Base-by-base conservation (phyloP, 495 filamentous ascomycete species). In the Viridothelium virens region DNA sequence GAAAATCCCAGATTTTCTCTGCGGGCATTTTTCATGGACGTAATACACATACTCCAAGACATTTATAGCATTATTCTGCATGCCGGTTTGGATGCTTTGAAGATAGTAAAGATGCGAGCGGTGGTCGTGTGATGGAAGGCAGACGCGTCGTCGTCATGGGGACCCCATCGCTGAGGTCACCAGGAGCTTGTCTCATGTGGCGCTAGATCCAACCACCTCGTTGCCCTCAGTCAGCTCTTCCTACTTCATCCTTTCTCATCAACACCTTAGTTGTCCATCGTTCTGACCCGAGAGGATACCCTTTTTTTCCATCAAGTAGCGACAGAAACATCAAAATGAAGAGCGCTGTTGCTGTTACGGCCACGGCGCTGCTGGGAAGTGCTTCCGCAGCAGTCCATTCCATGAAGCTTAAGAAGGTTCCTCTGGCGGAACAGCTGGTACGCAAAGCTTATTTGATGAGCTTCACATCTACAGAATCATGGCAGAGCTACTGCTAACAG, bases 351-450 rank as follows among this genome's bases (percentile, higher is more conserved):
- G 73, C 88, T 69, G 83, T 91, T 73, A 87, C 91, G 80, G 84
- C 87, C 71, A 88, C 88, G 70, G 80, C 85, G 85, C 85, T 96
- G 86, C 82, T 95, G 75, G 86, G 90, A 80, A 86, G 87, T 77
- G 87, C 89, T 71, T 83, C 89, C 74, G 92, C 89, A 67, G 90
- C 86, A 73, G 82, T 94, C 50, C 91, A 96, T 83, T 93, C 90
- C 83, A 84, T 96, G 82, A 95, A 95, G 83, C 87, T 99, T 71
- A 89, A 96, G 84, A 99, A 99, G 86, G 80, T 97, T 64, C 90
- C 95, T 67, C 82, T 97, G 47, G 82, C 88, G 33, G 90, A 97
- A 77, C 93, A 97, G 79, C 85, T 99, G 72, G 92, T 95, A 82
- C 72, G 89, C 83, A 38, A 63, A 44, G 37, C 34, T 16, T 62